Evolutionary conservation across 2,329 filamentous ascomycete genomes (phyloP).

Genomic region (Endothia cerciana): DNA sequence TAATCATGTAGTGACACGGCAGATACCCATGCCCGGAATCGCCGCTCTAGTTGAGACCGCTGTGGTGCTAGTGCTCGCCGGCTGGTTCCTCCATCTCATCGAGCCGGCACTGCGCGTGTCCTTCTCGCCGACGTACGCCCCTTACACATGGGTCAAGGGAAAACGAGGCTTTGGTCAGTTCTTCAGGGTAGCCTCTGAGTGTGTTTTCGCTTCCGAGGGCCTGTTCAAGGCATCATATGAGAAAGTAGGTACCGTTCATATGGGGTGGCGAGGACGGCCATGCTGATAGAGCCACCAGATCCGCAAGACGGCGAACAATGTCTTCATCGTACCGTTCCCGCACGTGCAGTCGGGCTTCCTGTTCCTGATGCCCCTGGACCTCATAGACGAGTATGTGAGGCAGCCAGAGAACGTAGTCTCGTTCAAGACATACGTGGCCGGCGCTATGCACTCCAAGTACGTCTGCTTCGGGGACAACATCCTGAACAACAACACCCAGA

Average conservation of each 20-base stretch:
- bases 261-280: neutral
- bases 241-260: neutral
- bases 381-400: constrained; percentile 7
- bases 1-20: neutral
- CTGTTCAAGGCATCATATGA: neutral
- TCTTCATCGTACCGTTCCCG: constrained; percentile 6
- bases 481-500: neutral
- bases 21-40: neutral
- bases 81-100: constrained; percentile 8
- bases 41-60: neutral
- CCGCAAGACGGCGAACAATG: constrained; percentile 5
- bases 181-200: constrained; percentile 1
- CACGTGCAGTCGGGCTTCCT: constrained; percentile 1
- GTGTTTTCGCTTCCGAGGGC: neutral
- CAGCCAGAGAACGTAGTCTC: constrained; percentile 9
- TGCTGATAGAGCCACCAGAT: neutral
- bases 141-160: constrained; percentile 3
- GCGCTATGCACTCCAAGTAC: constrained; percentile 2
- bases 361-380: neutral
- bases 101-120: constrained; percentile 4
- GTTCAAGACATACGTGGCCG: constrained; percentile 4
- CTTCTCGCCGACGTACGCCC: constrained; percentile 1
- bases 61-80: neutral
- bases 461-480: constrained; percentile 4
- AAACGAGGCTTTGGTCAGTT: constrained; percentile 3